Base-by-base conservation (phyloP, 2,329 filamentous ascomycete genomes). In the Emericellopsis cladophorae region DNA sequence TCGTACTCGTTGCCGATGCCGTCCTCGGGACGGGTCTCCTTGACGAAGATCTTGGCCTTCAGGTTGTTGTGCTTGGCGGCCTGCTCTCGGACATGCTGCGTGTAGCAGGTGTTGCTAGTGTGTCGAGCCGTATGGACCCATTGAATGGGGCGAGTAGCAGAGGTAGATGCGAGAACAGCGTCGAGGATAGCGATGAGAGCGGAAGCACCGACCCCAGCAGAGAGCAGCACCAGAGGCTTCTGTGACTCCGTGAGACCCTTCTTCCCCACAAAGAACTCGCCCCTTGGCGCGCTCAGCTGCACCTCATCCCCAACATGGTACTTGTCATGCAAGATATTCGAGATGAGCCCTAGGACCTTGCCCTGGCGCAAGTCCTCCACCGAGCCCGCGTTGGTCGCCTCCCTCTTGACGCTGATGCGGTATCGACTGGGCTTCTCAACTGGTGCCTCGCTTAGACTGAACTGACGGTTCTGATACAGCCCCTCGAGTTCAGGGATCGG, bases 401-500 rank as follows among this genome's bases (percentile, higher is more conserved):
- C 81, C 43, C 66, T 72, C 69, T 88, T 89, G 45, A 90, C 78
- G 48, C 75, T 83, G 61, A 90, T 78, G 41, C 84, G 74, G 60
- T 85, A 85, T 58, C 77, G 72, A 14, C 65, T 63, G 7, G 68
- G 68, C 37, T 68, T 65, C n/a, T 49, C 49, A 21, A 48, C 48
- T 4, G 68, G 66, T 3, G 62, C 67, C 49, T 84, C 77, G 51
- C 76, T 82, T 42, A 90, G 66, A 37, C 78, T 84, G 64, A 87
- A 90, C 64, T 90, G 84, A 42, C 84, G 65, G 43, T 77, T 76
- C 58, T 90, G 85, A 43, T 69, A 61, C 48, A 80, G 68, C n/a
- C 73, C 72, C 14, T 49, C 51, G 18, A 82, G 66, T 37, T 69
- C 64, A 1, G 79, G 74, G 1, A 87, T 69, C 36, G 70, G 64